Evolutionary conservation across 1,139 yeast genomes (phyloP).

Genomic region (Debaryomyces coudertii): DNA sequence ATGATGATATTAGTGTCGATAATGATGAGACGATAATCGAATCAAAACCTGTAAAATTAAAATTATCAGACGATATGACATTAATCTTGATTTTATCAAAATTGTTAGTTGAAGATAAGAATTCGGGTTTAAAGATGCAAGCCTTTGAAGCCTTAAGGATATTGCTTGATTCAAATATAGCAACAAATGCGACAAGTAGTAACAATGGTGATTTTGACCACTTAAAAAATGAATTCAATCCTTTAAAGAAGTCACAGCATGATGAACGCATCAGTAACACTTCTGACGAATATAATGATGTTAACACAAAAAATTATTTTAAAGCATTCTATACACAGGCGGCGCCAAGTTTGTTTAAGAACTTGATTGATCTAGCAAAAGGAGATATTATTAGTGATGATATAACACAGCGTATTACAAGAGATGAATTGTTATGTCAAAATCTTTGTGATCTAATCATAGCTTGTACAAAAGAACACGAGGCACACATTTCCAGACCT

Average conservation of each 20-base stretch:
- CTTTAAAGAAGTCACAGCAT: slow-evolving; percentile 10
- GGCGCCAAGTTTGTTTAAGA: slow-evolving; percentile 60
- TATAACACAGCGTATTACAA: slow-evolving; percentile 17
- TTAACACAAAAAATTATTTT: slow-evolving; percentile 56
- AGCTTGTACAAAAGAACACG: slow-evolving; percentile 69
- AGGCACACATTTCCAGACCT: slow-evolving; percentile 53
- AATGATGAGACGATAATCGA: slow-evolving; percentile 24
- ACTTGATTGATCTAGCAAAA: slow-evolving; percentile 42
- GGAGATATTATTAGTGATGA: slow-evolving; percentile 13
- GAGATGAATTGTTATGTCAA: slow-evolving; percentile 53
- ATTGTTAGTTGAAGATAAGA: slow-evolving; percentile 63
- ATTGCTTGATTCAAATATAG: slow-evolving; percentile 62
- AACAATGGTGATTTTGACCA: slow-evolving; percentile 20
- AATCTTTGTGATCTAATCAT: slow-evolving; percentile 70
- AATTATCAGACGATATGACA: slow-evolving; percentile 60
- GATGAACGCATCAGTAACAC: slow-evolving; percentile 15
- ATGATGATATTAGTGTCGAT: slow-evolving; percentile 12
- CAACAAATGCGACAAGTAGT: slow-evolving; percentile 19
- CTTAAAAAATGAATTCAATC: slow-evolving; percentile 15
- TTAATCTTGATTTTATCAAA: slow-evolving; percentile 62
- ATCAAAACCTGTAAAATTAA: slow-evolving; percentile 29
- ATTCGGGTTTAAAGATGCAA: slow-evolving; percentile 77
- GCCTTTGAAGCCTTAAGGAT: slow-evolving; percentile 82
- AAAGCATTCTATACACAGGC: slow-evolving; percentile 62
- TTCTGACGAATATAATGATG: slow-evolving; percentile 34